A percentile compares a stretch with the other conserved stretches of the same genome.
Conservation (phyloP, 106 monocot species). For the Platanthera guangdongensis region DNA sequence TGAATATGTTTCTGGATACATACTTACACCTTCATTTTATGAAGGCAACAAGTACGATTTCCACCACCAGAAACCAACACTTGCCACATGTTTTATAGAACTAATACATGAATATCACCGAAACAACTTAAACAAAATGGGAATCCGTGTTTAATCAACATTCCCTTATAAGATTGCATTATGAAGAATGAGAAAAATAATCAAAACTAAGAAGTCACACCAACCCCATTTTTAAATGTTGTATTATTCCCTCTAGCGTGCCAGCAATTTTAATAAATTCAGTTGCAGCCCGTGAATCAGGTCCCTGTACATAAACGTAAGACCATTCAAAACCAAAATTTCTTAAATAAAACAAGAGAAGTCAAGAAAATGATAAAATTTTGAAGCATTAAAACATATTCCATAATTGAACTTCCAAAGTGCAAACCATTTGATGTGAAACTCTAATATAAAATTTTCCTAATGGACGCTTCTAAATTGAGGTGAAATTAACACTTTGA, state of each 20-base stretch:
- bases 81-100: not conserved
- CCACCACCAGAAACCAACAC: not conserved
- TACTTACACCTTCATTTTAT: no score
- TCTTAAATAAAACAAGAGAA: not conserved
- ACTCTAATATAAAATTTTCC: not conserved
- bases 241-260: slow-evolving; percentile 53
- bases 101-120: not conserved
- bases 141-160: not conserved
- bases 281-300: slow-evolving; percentile 71
- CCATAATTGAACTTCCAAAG: not conserved
- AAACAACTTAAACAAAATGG: not conserved
- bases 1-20: no score
- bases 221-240: slow-evolving; percentile 62
- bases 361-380: slow-evolving; percentile 2
- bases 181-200: not conserved
- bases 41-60: not conserved
- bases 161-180: not conserved
- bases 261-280: slow-evolving; percentile 70
- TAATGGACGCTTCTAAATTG: not conserved
- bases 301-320: slow-evolving; percentile 51
- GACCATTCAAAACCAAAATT: slow-evolving; percentile 1
- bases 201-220: slow-evolving; percentile 13
- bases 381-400: not conserved
- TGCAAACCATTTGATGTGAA: not conserved
- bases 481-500: not conserved